Evolutionary conservation across 805 yeast genomes (phyloP), one percentile per base, ranked within the genome.

Genomic region (Ogataea chonburiensis): DNA sequence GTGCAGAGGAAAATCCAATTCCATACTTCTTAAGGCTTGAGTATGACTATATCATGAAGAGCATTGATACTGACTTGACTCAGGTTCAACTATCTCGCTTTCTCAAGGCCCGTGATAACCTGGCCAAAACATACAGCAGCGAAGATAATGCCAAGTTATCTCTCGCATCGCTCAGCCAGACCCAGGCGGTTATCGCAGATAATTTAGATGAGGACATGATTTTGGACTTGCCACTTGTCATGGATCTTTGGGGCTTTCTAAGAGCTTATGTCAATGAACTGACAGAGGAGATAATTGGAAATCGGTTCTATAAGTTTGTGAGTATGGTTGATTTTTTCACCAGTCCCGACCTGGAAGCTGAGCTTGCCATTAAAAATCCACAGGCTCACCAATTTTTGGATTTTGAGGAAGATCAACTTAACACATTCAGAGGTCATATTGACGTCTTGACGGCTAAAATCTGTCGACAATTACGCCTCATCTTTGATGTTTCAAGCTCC

Each of bases 1-100:
- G 79, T n/a, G 70, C 73, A 2, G 79, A 75, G 38, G 56, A 55
- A 26, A 81, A 77, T 52, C 91, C 91, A 5, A 73, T 82, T 5
- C 54, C 68, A 15, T 76, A 71, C 35, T 83, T 87, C 78, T 68
- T 83, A 18, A 63, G 70, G 26, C 59, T 71, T 13, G 81, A 73
- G 49, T 67, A 69, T 29, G 61, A 63, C 16, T 55, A 54, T 13
- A 65, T 77, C 40, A 55, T 60, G 6, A 45, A 50, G 2, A 59
- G 62, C 33, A 58, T 77, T 19, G 60, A 61, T 15, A 67, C 69
- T 14, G 64, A 58, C 10, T 25, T 64, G 4, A 70, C 72, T 17
- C 59, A 58, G 13, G 69, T 68, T 32, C 64, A 68, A 41, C 53
- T 64, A 22, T 58, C 55, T 11, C 66, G 70, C 42, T 61, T 73